A percentile compares a stretch with the other conserved stretches of the same genome.
phyloP scores from a whole-genome alignment of 768 basidiomycete genomes.

The Leccinum obscurum region DNA sequence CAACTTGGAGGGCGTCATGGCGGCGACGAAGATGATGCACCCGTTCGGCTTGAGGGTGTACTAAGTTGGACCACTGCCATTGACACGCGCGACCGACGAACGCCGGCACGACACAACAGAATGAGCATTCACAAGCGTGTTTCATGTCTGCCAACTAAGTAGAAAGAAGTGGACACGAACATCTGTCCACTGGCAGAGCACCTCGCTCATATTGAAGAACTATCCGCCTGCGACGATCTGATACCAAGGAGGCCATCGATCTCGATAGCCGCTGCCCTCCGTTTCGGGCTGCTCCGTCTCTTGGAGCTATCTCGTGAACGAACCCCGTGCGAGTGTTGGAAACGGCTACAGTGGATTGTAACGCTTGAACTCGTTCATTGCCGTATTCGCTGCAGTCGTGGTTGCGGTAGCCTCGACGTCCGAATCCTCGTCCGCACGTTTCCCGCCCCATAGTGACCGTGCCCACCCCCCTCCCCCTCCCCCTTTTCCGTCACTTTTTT shows the following conservation, averaged over 20 bases:
- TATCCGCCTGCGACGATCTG: constrained; percentile 89
- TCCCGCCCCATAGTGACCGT: too few relatives aligned
- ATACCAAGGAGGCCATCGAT: constrained; percentile 33
- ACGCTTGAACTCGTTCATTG: too few relatives aligned
- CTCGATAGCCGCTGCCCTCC: constrained; percentile 19
- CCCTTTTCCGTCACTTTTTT: too few relatives aligned
- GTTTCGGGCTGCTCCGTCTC: constrained; percentile 14
- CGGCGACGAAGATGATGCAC: constrained; percentile 94
- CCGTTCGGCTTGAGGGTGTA: constrained; percentile 94
- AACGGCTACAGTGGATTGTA: too few relatives aligned
- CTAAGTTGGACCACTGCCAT: constrained; percentile 62
- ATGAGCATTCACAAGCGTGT: background rate
- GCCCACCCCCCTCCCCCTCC: too few relatives aligned
- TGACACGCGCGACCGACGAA: background rate
- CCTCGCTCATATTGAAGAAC: constrained; percentile 97
- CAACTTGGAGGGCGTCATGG: constrained; percentile 71
- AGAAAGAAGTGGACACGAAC: constrained; percentile 45
- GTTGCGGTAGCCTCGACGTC: too few relatives aligned
- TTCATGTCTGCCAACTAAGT: background rate
- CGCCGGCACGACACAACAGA: background rate
- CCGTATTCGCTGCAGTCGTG: too few relatives aligned
- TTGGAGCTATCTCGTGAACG: constrained; percentile 67
- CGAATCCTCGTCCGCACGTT: too few relatives aligned
- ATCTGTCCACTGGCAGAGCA: constrained; percentile 72
- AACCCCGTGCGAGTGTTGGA: constrained; percentile 47